Evolutionary conservation across 345 rosid species (phyloP).

Genomic region (Salix brachista): DNA sequence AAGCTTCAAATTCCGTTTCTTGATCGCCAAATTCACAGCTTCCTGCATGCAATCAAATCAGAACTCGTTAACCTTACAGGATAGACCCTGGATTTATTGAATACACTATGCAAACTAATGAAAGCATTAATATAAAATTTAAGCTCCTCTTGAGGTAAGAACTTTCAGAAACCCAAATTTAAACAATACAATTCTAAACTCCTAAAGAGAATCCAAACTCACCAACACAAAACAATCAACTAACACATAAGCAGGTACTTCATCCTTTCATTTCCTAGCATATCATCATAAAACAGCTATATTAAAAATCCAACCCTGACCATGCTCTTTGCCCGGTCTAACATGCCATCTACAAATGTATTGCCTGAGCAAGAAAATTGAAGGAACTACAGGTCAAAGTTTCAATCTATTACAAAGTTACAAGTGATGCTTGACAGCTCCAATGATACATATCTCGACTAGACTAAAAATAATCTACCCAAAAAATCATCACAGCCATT

Average conservation of each 20-base stretch:
- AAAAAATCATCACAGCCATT: no score
- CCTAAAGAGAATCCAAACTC: not conserved
- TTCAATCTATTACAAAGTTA: not conserved
- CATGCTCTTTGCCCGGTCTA: not conserved
- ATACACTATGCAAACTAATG: not conserved
- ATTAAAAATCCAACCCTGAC: not conserved
- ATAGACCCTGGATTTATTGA: not conserved
- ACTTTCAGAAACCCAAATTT: not conserved
- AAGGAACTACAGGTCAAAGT: not conserved
- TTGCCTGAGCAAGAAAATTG: not conserved
- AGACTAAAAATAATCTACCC: not conserved
- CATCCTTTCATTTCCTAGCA: not conserved
- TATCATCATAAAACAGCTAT: not conserved
- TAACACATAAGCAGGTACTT: not conserved
- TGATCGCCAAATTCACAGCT: conserved; percentile 60
- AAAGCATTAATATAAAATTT: not conserved
- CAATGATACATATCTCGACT: not conserved
- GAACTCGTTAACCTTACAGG: not conserved
- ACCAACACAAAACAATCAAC: not conserved
- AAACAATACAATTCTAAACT: not conserved
- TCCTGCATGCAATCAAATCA: conserved; percentile 41
- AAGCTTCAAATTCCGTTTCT: conserved; percentile 61
- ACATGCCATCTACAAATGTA: not conserved
- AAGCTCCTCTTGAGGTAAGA: not conserved
- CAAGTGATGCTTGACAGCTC: not conserved